Conservation (phyloP, 169 alveolate genomes). For the Amoebophrya sp. region DNA sequence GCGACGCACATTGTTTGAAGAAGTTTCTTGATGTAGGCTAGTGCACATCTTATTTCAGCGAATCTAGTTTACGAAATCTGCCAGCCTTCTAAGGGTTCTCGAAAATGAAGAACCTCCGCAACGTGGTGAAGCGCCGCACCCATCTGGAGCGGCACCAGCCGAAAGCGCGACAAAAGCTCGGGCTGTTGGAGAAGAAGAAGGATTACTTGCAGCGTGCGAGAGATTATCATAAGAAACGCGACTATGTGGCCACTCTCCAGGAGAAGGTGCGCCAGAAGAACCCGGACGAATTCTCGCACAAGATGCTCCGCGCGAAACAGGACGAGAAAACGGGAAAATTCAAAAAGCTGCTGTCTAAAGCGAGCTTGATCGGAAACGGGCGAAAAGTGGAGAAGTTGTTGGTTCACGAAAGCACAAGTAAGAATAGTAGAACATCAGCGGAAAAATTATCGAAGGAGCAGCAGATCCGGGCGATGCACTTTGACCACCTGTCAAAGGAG, state of each 20-base stretch:
- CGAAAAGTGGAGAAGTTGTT: background rate
- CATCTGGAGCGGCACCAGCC: conserved; percentile 22
- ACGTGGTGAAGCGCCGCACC: conserved; percentile 25
- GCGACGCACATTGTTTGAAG: too few species aligned
- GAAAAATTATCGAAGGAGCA: background rate
- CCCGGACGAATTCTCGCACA: background rate
- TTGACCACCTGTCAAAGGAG: background rate
- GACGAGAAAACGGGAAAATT: background rate
- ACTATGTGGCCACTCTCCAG: background rate
- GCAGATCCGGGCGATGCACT: background rate
- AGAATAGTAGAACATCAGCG: background rate
- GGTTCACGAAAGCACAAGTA: background rate
- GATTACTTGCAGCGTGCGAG: background rate
- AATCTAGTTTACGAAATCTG: too few species aligned
- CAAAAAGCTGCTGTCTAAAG: background rate
- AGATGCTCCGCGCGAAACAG: background rate
- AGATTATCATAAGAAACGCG: conserved; percentile 22
- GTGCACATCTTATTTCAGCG: too few species aligned
- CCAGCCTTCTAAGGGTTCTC: too few species aligned
- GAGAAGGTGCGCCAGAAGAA: background rate
- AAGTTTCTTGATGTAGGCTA: too few species aligned
- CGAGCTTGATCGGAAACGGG: background rate
- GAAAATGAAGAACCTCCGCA: background rate
- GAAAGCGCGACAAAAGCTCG: background rate
- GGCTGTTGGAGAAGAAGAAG: conserved; percentile 8